A percentile compares a stretch with the other conserved stretches of the same genome.
Evolutionary conservation across 371 early-diverging fungal species (phyloP).

Genomic region (Zancudomyces culisetae): DNA sequence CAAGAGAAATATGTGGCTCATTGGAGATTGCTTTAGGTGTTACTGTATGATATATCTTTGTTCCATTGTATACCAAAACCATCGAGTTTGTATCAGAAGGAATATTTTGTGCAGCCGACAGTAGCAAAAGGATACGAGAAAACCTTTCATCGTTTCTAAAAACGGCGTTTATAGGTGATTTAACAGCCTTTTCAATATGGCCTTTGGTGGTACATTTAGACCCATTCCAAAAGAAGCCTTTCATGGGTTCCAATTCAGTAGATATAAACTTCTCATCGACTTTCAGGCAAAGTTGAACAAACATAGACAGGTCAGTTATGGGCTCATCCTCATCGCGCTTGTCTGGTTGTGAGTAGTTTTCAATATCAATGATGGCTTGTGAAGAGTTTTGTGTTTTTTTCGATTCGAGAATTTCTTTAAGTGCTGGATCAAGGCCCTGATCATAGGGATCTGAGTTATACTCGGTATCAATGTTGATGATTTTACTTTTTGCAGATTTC

Average conservation of each 20-base stretch:
- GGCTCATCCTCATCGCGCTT: not conserved
- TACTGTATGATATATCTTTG: slow-evolving; percentile 3
- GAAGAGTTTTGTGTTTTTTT: too few species aligned
- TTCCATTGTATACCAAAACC: not conserved
- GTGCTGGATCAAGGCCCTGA: not conserved
- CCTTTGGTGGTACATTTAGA: not conserved
- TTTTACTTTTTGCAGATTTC: not conserved
- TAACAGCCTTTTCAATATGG: not conserved
- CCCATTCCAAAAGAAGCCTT: not conserved
- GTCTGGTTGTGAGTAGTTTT: not conserved
- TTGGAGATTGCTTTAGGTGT: slow-evolving; percentile 1
- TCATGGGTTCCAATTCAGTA: not conserved
- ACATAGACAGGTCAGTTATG: not conserved
- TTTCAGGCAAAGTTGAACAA: not conserved
- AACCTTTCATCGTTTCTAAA: not conserved
- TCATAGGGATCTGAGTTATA: not conserved
- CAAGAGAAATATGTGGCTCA: not conserved
- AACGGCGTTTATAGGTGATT: not conserved
- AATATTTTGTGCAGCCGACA: not conserved
- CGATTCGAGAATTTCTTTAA: not conserved
- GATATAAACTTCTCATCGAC: not conserved
- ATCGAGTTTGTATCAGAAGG: not conserved
- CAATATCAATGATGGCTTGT: not conserved
- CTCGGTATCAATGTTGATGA: not conserved
- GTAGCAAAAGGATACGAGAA: not conserved